Percentiles rank a stretch among this genome's conserved stretches.
Conservation (phyloP, 306 rosid species). For the Ammopiptanthus mongolicus region DNA sequence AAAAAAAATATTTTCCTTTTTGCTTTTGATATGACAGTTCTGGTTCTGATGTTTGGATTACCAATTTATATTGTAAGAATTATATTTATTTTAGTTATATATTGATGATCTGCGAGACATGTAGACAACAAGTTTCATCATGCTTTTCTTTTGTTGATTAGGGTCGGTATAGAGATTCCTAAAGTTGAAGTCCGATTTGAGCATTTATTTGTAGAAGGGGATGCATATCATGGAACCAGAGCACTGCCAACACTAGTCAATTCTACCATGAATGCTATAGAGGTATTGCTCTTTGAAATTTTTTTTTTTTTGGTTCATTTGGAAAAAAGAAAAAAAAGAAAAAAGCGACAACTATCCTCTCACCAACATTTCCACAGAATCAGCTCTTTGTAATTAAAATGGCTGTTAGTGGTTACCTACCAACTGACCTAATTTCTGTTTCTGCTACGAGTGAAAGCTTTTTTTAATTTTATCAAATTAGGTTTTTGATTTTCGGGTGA, state of each 20-base stretch:
- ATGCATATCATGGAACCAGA: constrained; percentile 75
- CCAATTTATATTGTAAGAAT: neutral
- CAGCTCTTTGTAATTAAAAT: too few species aligned
- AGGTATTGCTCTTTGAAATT: constrained; percentile 38
- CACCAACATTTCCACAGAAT: too few species aligned
- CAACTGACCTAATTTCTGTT: too few species aligned
- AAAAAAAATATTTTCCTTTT: neutral
- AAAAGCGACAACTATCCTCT: too few species aligned
- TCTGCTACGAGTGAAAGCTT: too few species aligned
- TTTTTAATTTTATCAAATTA: too few species aligned
- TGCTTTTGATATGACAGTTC: neutral
- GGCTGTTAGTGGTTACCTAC: too few species aligned
- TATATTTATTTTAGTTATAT: neutral
- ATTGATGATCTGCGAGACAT: neutral
- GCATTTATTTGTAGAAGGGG: constrained; percentile 59
- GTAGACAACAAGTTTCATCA: neutral
- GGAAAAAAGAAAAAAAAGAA: too few species aligned
- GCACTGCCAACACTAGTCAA: constrained; percentile 77
- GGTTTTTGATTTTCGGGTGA: too few species aligned
- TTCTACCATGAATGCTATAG: constrained; percentile 49
- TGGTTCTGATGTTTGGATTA: neutral
- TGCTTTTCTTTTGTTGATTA: constrained; percentile 10
- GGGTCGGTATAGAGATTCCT: constrained; percentile 74
- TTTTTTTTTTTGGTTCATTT: too few species aligned
- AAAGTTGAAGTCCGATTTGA: constrained; percentile 78